Evolutionary conservation across 768 basidiomycete genomes (phyloP).

Genomic region (Suillus subluteus): DNA sequence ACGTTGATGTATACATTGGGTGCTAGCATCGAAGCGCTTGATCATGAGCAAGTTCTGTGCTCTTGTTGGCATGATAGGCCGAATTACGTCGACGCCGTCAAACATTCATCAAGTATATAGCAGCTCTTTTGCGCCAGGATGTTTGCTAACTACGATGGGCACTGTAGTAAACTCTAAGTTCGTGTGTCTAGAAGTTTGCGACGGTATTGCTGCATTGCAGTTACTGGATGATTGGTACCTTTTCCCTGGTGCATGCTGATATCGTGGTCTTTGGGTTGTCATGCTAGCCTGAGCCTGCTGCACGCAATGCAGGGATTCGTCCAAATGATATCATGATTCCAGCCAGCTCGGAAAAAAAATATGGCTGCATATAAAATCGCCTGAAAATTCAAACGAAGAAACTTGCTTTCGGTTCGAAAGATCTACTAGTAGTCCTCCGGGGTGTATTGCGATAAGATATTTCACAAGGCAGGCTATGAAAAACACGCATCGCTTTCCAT

Average conservation of each 20-base stretch:
- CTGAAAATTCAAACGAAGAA: neutral
- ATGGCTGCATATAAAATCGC: neutral
- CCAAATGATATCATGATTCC: neutral
- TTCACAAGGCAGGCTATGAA: neutral
- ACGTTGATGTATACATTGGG: neutral
- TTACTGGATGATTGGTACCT: neutral
- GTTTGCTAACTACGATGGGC: neutral
- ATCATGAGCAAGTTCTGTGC: neutral
- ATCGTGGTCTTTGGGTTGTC: neutral
- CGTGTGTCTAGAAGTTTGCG: neutral
- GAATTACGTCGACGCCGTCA: neutral
- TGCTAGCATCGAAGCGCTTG: neutral
- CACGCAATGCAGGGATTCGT: neutral
- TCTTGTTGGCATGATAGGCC: neutral
- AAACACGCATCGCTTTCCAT: neutral
- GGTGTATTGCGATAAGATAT: neutral
- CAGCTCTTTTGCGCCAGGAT: neutral
- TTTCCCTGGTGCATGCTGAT: neutral
- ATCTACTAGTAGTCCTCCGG: neutral
- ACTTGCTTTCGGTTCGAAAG: neutral
- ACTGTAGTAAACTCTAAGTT: neutral
- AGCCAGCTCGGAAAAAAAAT: neutral
- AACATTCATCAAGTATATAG: neutral
- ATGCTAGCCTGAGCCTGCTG: neutral
- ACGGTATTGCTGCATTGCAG: neutral